Base-by-base conservation (phyloP, 495 filamentous ascomycete genomes). In the Neurospora sp. region DNA sequence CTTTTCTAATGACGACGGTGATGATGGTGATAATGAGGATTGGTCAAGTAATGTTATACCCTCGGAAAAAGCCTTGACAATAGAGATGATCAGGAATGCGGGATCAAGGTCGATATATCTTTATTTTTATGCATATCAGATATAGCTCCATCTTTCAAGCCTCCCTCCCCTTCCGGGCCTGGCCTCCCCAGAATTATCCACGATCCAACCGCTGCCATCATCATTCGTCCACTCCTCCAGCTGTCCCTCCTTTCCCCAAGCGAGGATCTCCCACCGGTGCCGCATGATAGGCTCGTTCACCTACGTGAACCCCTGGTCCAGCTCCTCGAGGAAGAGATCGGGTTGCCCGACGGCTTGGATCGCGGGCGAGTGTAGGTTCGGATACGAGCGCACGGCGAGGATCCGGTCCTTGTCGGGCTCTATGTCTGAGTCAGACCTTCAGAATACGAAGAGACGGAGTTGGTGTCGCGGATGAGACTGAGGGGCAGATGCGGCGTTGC, bases 231-330 rank as follows among this genome's bases (percentile, higher is more conserved):
- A 76, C 22, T 70, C 65, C 22, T 72, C 70, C 18, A 76, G 68
- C 70, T 76, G 74, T 3, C 74, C 74, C 40, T 76, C 74, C 14
- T 74, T 76, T 0, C 74, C 75, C 70, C 74, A 74, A 0, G 74
- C 74, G 1, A 76, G n/a, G 4, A 76, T 48, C 37, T 76, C 70
- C 53, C 27, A 65, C 12, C 53, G 53, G 14, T 65, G 53, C 12
- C 53, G 53, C 53, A 65, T 65, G 7, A 65, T 65, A 14, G 53
- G 53, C 12, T 27, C 53, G 14, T 65, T 65, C 27, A 65, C 53
- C 2, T 65, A 22, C 22, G 53, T 65, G 6, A 65, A 65, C 4
- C 53, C 53, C 53, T 65, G 53, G 27, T 65, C 53, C 12, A 65
- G 53, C 53, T 65, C 53, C 14, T 65, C 53, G 27, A 65, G 53